phyloP scores from a whole-genome alignment of 495 filamentous ascomycete genomes.

The Trypethelium eluteriae region DNA sequence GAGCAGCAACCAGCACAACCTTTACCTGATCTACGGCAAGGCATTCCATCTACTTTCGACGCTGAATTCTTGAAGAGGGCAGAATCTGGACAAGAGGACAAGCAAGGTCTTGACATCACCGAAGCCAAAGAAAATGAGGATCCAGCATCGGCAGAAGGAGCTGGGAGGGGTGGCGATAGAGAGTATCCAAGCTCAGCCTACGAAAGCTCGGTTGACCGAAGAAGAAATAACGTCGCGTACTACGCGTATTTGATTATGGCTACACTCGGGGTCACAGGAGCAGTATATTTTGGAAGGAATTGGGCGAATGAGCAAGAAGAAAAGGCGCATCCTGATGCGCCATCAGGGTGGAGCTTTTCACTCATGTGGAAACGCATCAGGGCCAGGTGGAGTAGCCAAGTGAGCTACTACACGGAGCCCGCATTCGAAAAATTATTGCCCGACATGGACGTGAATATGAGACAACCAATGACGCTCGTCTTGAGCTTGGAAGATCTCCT shows the following conservation, averaged over 20 bases:
- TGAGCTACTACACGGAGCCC: slow-evolving; percentile 91
- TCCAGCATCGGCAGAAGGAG: slow-evolving; percentile 10
- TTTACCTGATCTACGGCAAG: slow-evolving; percentile 80
- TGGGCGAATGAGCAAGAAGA: slow-evolving; percentile 72
- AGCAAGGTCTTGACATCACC: slow-evolving; percentile 22
- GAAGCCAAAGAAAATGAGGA: slow-evolving; percentile 25
- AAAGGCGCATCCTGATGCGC: slow-evolving; percentile 55
- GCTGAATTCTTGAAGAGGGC: slow-evolving; percentile 50
- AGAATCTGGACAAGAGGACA: slow-evolving; percentile 4
- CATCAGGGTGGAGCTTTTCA: slow-evolving; percentile 63
- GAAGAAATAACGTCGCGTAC: slow-evolving; percentile 62
- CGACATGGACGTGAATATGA: slow-evolving; percentile 71
- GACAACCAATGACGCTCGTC: slow-evolving; percentile 86
- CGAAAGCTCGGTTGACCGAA: slow-evolving; percentile 79
- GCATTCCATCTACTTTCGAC: slow-evolving; percentile 77
- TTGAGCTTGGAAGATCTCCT: slow-evolving; percentile 89
- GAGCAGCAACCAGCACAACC: slow-evolving; percentile 44
- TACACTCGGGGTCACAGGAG: slow-evolving; percentile 44
- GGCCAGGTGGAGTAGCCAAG: slow-evolving; percentile 62
- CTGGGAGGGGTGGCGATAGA: slow-evolving; percentile 39
- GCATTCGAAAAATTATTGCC: slow-evolving; percentile 90
- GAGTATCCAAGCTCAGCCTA: slow-evolving; percentile 74
- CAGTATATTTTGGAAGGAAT: slow-evolving; percentile 71
- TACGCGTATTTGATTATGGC: slow-evolving; percentile 51
- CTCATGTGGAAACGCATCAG: slow-evolving; percentile 71